Base-by-base conservation (phyloP, 2,329 filamentous ascomycete species). In the Ustilaginoidea virens region DNA sequence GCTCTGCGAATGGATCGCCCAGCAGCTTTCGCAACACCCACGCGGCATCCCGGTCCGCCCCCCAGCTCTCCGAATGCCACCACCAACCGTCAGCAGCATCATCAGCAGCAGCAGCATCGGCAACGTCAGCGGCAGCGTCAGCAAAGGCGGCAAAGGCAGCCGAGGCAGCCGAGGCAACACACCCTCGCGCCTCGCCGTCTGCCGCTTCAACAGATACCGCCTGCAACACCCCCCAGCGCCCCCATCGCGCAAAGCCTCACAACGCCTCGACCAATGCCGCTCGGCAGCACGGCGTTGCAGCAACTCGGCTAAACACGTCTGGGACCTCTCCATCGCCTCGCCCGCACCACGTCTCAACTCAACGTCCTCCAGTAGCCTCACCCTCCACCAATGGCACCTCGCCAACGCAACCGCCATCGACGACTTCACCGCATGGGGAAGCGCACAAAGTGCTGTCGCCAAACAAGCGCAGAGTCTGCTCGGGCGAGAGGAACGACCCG, bases 1-100 rank as follows among this genome's bases (percentile, higher is more conserved):
- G 52, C 45, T 56, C 63, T 41, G 55, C 61, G 53, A 67, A 60
- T 58, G 57, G 60, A 45, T 69, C 66, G 28, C 63, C 65, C 36
- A 52, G 53, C 42, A 57, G 42, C 51, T 63, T 51, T 48, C 54
- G 41, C 40, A 47, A 49, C 44, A 43, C 45, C 35, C 47, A 35
- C 23, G 27, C 42, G 27, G 24, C 36, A 12, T 33, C 14, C n/a
- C n/a, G n/a, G n/a, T n/a, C n/a, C n/a, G n/a, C n/a, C n/a, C n/a
- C n/a, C n/a, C n/a, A n/a, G n/a, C n/a, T n/a, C n/a, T n/a, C n/a
- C n/a, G n/a, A n/a, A n/a, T n/a, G n/a, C 11, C 19, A 11, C 19
- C 19, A 20, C 19, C 7, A 11, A 20, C 19, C 19, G 19, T 20
- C 19, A 20, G n/a, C 19, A 20, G 19, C 19, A 20, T 20, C 19